phyloP scores from a whole-genome alignment of 2,329 filamentous ascomycete genomes.

The Diaporthe sp. region DNA sequence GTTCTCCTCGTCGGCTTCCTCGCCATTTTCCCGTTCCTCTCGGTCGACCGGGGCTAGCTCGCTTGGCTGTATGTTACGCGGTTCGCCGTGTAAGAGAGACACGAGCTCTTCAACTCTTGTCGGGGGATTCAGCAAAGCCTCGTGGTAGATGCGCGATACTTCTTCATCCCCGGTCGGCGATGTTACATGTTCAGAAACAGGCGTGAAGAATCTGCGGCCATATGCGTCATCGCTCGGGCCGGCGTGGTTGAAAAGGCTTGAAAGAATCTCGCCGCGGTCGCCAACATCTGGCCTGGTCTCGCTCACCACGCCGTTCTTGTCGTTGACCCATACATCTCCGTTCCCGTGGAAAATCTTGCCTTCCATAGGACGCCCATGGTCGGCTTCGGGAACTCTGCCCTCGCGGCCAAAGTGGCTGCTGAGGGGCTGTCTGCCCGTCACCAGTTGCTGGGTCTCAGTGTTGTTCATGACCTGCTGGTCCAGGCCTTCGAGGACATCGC shows the following conservation, averaged over 20 bases:
- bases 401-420: conserved; percentile 81
- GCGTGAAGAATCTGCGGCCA: conserved; percentile 46
- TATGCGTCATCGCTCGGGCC: conserved; percentile 43
- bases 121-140: conserved; percentile 58
- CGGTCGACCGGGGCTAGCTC: conserved; percentile 19
- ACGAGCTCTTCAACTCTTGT: conserved; percentile 55
- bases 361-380: conserved; percentile 69
- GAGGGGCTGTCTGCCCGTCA: conserved; percentile 79
- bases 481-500: conserved; percentile 81
- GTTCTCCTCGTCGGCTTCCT: conserved; percentile 27
- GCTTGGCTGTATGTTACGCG: conserved; percentile 36
- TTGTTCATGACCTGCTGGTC: conserved; percentile 83
- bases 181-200: conserved; percentile 32
- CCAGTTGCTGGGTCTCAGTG: conserved; percentile 79
- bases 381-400: conserved; percentile 72
- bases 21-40: conserved; percentile 30
- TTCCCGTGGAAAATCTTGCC: conserved; percentile 73
- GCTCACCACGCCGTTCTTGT: conserved; percentile 66
- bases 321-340: conserved; percentile 72
- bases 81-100: conserved; percentile 48
- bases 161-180: conserved; percentile 31
- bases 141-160: conserved; percentile 48
- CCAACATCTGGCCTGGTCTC: conserved; percentile 70
- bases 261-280: conserved; percentile 70
- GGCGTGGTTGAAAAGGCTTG: conserved; percentile 56